phyloP scores from a whole-genome alignment of 2,329 filamentous ascomycete genomes.

The Fusarium sp. region DNA sequence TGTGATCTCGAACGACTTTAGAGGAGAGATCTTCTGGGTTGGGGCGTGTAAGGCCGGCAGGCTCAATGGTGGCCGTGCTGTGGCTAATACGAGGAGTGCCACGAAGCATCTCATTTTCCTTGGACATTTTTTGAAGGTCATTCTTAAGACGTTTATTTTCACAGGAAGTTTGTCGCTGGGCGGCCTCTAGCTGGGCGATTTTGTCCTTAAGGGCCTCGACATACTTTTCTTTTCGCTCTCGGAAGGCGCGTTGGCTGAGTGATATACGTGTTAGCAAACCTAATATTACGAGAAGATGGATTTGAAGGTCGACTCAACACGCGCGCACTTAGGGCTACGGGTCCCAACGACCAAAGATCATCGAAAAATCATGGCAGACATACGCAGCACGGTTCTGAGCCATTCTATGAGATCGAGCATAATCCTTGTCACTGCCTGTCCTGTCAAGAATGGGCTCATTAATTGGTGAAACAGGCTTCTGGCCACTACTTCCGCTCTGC shows the following conservation, averaged over 20 bases:
- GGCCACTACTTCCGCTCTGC: not conserved
- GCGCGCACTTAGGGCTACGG: not conserved
- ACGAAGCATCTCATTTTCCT: not conserved
- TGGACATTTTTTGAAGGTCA: not conserved
- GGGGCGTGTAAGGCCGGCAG: not conserved
- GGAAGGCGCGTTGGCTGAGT: slow-evolving; percentile 1
- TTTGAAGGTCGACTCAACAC: not conserved
- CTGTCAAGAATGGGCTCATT: not conserved
- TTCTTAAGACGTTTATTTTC: not conserved
- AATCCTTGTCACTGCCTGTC: not conserved
- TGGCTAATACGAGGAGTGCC: not conserved
- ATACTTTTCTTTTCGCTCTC: slow-evolving; percentile 2
- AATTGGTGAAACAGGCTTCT: not conserved
- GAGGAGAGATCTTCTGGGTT: not conserved
- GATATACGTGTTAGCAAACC: not conserved
- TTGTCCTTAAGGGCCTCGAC: not conserved
- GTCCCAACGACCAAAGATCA: not conserved
- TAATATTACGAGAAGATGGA: not conserved
- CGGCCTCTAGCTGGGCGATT: not conserved
- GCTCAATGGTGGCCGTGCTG: not conserved
- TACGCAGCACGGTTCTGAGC: slow-evolving; percentile 3
- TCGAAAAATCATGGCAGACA: not conserved
- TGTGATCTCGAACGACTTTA: not conserved
- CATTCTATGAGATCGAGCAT: slow-evolving; percentile 1
- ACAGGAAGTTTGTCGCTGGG: not conserved